Percentiles rank a stretch among this genome's conserved stretches.
Conservation (phyloP, 495 filamentous ascomycete species). For the Penicillium goetzii region DNA sequence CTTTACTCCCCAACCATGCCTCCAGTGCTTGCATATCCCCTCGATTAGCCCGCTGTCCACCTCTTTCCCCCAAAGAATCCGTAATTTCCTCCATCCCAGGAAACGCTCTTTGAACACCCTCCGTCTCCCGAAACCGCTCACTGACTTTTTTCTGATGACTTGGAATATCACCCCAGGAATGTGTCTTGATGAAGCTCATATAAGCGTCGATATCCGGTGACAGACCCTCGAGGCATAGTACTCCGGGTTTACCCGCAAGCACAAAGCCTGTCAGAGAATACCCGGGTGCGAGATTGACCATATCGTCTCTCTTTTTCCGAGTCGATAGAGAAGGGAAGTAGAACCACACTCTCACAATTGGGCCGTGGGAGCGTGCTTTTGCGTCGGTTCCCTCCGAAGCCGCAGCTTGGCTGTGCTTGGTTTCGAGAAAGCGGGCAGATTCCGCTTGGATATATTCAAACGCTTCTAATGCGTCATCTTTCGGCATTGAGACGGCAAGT, state of each 20-base stretch:
- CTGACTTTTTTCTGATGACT: slow-evolving; percentile 50
- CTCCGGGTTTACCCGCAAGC: slow-evolving; percentile 45
- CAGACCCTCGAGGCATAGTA: slow-evolving; percentile 43
- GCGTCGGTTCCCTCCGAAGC: slow-evolving; percentile 3
- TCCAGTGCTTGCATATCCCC: slow-evolving; percentile 54
- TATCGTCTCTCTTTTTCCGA: slow-evolving; percentile 41
- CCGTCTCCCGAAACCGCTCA: slow-evolving; percentile 43
- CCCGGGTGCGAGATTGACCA: slow-evolving; percentile 42
- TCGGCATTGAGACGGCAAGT: slow-evolving; percentile 35
- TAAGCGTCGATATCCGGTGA: slow-evolving; percentile 43
- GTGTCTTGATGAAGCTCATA: slow-evolving; percentile 49
- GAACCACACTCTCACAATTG: slow-evolving; percentile 46
- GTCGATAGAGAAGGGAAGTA: slow-evolving; percentile 49
- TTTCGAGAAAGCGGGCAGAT: slow-evolving; percentile 32
- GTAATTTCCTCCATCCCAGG: slow-evolving; percentile 47
- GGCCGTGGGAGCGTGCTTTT: slow-evolving; percentile 1
- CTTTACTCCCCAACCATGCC: slow-evolving; percentile 37
- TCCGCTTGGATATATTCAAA: slow-evolving; percentile 41
- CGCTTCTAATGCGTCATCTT: slow-evolving; percentile 38
- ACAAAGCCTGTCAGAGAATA: slow-evolving; percentile 46
- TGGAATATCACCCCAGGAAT: slow-evolving; percentile 51
- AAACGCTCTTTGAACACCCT: slow-evolving; percentile 37
- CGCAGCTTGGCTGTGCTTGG: slow-evolving; percentile 18
- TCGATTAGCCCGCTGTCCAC: slow-evolving; percentile 46
- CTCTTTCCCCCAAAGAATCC: slow-evolving; percentile 41